Percentiles rank a stretch among this genome's conserved stretches.
Conservation (phyloP, 306 rosid species). For the Begonia peltatifolia region DNA sequence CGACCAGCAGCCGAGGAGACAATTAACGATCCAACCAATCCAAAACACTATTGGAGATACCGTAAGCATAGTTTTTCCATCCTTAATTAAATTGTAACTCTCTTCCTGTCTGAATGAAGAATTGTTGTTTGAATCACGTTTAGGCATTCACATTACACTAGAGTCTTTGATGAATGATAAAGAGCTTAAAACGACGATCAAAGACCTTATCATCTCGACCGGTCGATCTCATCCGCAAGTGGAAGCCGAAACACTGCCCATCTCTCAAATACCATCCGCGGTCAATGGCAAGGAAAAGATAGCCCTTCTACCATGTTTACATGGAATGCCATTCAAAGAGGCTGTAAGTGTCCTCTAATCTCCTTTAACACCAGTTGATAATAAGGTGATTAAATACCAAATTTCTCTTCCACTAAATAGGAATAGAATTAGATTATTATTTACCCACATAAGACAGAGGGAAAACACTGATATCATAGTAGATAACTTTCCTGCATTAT, state of each 20-base stretch:
- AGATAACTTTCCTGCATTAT: too few relatives aligned
- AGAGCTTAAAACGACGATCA: slow-evolving; percentile 44
- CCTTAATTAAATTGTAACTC: slow-evolving; percentile 1
- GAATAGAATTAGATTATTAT: too few relatives aligned
- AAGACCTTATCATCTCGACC: slow-evolving; percentile 42
- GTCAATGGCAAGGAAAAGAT: slow-evolving; percentile 16
- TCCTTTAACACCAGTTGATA: too few relatives aligned
- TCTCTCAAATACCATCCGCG: slow-evolving; percentile 21
- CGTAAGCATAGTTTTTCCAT: slow-evolving; percentile 30
- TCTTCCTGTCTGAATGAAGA: background rate
- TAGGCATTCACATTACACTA: slow-evolving; percentile 78
- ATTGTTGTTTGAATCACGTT: background rate
- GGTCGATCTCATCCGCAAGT: slow-evolving; percentile 64
- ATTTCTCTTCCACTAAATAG: too few relatives aligned
- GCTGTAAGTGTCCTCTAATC: too few relatives aligned
- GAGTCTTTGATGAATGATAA: slow-evolving; percentile 62
- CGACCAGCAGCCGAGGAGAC: slow-evolving; percentile 89
- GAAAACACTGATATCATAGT: too few relatives aligned
- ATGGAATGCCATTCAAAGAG: slow-evolving; percentile 6
- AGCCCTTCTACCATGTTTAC: slow-evolving; percentile 9
- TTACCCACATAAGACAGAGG: too few relatives aligned
- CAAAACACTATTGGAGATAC: slow-evolving; percentile 95
- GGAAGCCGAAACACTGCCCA: slow-evolving; percentile 4
- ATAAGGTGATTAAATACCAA: too few relatives aligned
- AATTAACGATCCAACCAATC: slow-evolving; percentile 91